These are phyloP conservation scores for Russula sp. DNA, from an alignment of 768 basidiomycete species.

Conservation along the genomic window DNA sequence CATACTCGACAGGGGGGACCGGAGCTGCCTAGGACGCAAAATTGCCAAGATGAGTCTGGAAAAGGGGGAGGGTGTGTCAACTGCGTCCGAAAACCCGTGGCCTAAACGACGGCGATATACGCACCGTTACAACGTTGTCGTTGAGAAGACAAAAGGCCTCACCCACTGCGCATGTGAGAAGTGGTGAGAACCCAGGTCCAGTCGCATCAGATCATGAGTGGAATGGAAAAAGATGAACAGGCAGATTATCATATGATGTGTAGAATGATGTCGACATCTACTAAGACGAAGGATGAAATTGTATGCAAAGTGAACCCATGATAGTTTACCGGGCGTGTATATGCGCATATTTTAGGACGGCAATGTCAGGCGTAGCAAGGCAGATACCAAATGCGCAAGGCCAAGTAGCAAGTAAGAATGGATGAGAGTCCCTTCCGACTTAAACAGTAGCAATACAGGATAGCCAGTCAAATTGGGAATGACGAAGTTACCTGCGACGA, in stretches of 20 bases:
- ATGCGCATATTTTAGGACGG: conserved; percentile 3
- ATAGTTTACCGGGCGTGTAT: conserved; percentile 3
- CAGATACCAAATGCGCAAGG: not conserved
- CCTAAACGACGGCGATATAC: not conserved
- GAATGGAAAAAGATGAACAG: conserved; percentile 5
- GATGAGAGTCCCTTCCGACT: not conserved
- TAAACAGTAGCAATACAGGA: not conserved
- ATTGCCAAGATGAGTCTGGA: not conserved
- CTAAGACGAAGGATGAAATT: not conserved
- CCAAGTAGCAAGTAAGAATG: conserved; percentile 3
- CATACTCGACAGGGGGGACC: not conserved
- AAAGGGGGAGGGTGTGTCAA: not conserved
- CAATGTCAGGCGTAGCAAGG: not conserved
- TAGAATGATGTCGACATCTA: conserved; percentile 14
- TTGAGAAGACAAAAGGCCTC: not conserved
- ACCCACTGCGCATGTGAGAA: not conserved
- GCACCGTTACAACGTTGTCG: conserved; percentile 5
- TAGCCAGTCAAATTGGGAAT: not conserved
- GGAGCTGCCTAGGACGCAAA: not conserved
- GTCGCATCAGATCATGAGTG: not conserved
- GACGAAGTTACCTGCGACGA: conserved; percentile 15
- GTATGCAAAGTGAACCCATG: conserved; percentile 10
- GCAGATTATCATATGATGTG: conserved; percentile 16
- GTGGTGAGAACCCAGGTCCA: not conserved
- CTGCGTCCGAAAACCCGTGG: not conserved